A percentile compares a stretch with the other conserved stretches of the same genome.
phyloP scores from a whole-genome alignment of 2,329 filamentous ascomycete species.

The Chlorencoelia australis region DNA sequence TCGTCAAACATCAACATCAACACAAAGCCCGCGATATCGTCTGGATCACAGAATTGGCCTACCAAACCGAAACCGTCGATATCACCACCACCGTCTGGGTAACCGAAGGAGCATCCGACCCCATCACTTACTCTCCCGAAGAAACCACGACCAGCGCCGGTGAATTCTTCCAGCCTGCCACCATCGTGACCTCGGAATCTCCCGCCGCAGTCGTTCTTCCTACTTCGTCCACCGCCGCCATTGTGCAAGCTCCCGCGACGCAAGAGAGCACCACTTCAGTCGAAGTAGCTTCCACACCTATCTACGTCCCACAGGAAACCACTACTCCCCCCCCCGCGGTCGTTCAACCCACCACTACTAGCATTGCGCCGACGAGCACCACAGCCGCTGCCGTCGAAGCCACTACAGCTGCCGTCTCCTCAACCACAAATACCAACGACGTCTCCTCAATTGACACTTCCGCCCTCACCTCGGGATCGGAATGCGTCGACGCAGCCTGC shows the following conservation, averaged over 20 bases:
- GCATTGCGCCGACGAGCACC: constrained; percentile 9
- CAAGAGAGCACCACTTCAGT: no score
- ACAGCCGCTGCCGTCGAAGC: constrained; percentile 7
- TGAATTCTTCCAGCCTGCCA: constrained; percentile 17
- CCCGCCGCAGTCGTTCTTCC: constrained; percentile 6
- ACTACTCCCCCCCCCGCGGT: constrained; percentile 9
- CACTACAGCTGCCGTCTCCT: constrained; percentile 7
- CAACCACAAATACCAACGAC: constrained; percentile 11
- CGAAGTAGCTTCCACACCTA: constrained; percentile 13
- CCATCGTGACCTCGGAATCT: constrained; percentile 5
- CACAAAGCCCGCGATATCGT: constrained; percentile 28
- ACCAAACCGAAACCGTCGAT: constrained; percentile 37
- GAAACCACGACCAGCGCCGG: constrained; percentile 6
- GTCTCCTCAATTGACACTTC: constrained; percentile 18
- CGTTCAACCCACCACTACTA: constrained; percentile 5
- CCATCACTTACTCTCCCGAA: constrained; percentile 7
- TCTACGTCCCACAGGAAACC: constrained; percentile 17
- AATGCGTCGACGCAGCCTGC: constrained; percentile 42
- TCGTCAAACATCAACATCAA: constrained; percentile 26
- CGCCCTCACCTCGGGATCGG: constrained; percentile 26
- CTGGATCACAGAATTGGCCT: constrained; percentile 38
- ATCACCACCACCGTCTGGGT: constrained; percentile 32
- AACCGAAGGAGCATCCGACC: constrained; percentile 20
- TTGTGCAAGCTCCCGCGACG: constrained; percentile 16
- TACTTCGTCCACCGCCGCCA: constrained; percentile 16